phyloP scores from a whole-genome alignment of 306 rosid species.

The Vicia villosa region DNA sequence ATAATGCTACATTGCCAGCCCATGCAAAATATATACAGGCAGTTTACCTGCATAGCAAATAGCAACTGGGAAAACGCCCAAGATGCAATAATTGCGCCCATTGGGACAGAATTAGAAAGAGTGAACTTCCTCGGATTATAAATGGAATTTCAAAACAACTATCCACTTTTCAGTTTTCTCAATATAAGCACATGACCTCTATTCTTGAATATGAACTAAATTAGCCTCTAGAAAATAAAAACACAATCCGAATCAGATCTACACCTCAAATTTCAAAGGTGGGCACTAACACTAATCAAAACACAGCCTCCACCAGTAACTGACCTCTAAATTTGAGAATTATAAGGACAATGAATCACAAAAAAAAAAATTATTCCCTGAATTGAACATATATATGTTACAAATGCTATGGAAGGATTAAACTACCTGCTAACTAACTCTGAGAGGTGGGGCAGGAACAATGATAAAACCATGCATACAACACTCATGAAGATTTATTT shows the following conservation, averaged over 20 bases:
- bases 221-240: conserved; percentile 59
- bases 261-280: conserved; percentile 80
- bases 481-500: conserved; percentile 75
- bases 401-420: conserved; percentile 82
- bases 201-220: conserved; percentile 58
- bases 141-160: conserved; percentile 52
- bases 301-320: conserved; percentile 81
- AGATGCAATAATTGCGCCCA: neutral
- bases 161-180: conserved; percentile 52
- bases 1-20: neutral
- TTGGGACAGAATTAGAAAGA: conserved; percentile 9
- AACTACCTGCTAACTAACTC: conserved; percentile 74
- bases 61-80: conserved; percentile 2
- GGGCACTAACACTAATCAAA: conserved; percentile 85
- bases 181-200: conserved; percentile 59
- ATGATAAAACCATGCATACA: conserved; percentile 56
- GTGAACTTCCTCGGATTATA: conserved; percentile 28
- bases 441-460: conserved; percentile 51
- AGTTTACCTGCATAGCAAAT: neutral
- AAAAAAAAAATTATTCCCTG: conserved; percentile 86
- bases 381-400: conserved; percentile 92
- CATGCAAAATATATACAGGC: neutral
- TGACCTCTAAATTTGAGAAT: conserved; percentile 68
- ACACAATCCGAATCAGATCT: conserved; percentile 73
- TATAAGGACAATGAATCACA: conserved; percentile 46